Conservation (phyloP, 2,329 filamentous ascomycete genomes). For the Penicillium sp. region DNA sequence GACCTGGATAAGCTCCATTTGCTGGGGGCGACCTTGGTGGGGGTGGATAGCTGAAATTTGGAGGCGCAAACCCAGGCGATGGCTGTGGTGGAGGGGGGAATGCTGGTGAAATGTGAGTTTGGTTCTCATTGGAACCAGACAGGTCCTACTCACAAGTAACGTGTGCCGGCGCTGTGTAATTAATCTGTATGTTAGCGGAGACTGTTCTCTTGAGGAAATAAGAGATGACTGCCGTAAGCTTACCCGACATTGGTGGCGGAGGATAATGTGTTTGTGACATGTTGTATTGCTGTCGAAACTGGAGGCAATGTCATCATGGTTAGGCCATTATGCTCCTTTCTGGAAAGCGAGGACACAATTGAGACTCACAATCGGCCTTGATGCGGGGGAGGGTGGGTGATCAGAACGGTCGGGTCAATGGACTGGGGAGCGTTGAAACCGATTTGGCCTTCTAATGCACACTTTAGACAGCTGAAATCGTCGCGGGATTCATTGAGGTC, state of each 20-base stretch:
- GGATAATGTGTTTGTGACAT: constrained; percentile 10
- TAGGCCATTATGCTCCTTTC: not conserved
- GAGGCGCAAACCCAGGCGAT: constrained; percentile 1
- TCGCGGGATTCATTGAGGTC: not conserved
- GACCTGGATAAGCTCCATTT: constrained; percentile 12
- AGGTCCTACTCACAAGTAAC: constrained; percentile 16
- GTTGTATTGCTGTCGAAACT: too few relatives aligned
- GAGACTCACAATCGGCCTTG: too few relatives aligned
- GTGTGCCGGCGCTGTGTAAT: constrained; percentile 21
- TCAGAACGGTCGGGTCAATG: too few relatives aligned
- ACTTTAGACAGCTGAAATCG: too few relatives aligned
- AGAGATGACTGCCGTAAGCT: not conserved
- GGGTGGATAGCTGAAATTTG: constrained; percentile 30
- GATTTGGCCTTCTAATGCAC: too few relatives aligned
- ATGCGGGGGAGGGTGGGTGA: too few relatives aligned
- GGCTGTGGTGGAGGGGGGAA: constrained; percentile 14
- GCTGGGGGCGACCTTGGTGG: constrained; percentile 28
- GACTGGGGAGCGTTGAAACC: too few relatives aligned
- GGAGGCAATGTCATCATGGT: too few relatives aligned
- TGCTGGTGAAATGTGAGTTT: not conserved
- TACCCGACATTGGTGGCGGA: constrained; percentile 25
- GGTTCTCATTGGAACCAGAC: too few relatives aligned
- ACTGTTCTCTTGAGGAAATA: too few relatives aligned
- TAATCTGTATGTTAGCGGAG: too few relatives aligned
- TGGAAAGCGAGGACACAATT: too few relatives aligned